Percentiles rank a stretch among this genome's conserved stretches.
phyloP scores from a whole-genome alignment of 2,329 filamentous ascomycete genomes.

The Helicocarpus griseus region DNA sequence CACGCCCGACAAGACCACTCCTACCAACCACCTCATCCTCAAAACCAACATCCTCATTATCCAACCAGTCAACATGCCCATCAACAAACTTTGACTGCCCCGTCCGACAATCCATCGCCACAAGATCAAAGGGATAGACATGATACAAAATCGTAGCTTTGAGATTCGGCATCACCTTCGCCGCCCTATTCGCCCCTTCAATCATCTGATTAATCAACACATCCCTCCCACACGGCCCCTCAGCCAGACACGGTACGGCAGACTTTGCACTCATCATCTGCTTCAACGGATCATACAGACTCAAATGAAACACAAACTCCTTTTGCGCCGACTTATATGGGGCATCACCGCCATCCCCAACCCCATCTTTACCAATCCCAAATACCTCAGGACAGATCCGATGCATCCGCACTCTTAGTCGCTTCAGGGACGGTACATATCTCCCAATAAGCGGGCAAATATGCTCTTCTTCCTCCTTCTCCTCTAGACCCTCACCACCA shows the following conservation, averaged over 20 bases:
- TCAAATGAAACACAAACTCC: conserved; percentile 3
- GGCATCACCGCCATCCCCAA: background rate
- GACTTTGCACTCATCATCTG: background rate
- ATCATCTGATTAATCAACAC: conserved; percentile 4
- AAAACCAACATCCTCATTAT: conserved; percentile 2
- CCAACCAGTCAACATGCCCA: conserved; percentile 3
- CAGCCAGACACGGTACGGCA: background rate
- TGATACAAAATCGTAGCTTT: conserved; percentile 3
- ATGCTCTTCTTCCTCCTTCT: background rate
- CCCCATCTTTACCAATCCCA: background rate
- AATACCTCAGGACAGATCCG: conserved; percentile 6
- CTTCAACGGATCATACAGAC: background rate
- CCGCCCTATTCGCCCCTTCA: background rate
- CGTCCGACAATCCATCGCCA: conserved; percentile 3
- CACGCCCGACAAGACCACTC: background rate
- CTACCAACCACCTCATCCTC: background rate
- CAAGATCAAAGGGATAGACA: background rate
- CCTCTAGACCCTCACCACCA: background rate
- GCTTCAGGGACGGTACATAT: background rate
- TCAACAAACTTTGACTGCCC: background rate
- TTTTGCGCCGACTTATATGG: background rate
- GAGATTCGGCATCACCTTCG: conserved; percentile 1
- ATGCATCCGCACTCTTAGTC: conserved; percentile 4
- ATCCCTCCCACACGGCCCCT: background rate
- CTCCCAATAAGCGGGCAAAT: conserved; percentile 2